Conservation (phyloP, 805 yeast genomes). For the Candida tammaniensis region DNA sequence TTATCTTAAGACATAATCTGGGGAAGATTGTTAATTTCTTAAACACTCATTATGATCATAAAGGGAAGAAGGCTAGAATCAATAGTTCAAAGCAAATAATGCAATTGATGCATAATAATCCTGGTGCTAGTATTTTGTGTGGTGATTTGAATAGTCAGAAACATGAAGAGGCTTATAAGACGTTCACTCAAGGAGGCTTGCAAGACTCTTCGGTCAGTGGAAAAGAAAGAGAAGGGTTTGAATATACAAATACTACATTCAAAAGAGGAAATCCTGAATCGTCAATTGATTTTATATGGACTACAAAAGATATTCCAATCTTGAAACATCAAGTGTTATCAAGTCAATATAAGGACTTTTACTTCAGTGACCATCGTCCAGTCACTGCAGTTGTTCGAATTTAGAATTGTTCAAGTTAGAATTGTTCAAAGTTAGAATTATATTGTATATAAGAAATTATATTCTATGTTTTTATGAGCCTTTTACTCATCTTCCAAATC, state of each 20-base stretch:
- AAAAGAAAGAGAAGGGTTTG: conserved; percentile 38
- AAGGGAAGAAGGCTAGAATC: conserved; percentile 30
- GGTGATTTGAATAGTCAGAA: conserved; percentile 40
- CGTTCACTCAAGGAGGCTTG: conserved; percentile 23
- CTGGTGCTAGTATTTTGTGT: conserved; percentile 26
- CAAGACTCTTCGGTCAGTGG: conserved; percentile 19
- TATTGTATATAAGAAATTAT: neutral
- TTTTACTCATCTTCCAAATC: conserved; percentile 43
- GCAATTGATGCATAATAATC: conserved; percentile 22
- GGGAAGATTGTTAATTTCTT: conserved; percentile 26
- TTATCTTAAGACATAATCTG: conserved; percentile 23
- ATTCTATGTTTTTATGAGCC: neutral
- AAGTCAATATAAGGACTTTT: conserved; percentile 28
- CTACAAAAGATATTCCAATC: conserved; percentile 16
- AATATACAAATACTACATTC: conserved; percentile 37
- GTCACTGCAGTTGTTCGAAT: conserved; percentile 18
- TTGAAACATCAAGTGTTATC: conserved; percentile 16
- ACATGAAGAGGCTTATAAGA: conserved; percentile 31
- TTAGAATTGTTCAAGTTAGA: too few relatives aligned
- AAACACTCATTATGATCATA: conserved; percentile 41
- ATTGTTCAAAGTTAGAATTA: too few relatives aligned
- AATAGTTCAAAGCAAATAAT: conserved; percentile 29
- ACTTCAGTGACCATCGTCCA: conserved; percentile 39
- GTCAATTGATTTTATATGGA: conserved; percentile 45
- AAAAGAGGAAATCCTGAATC: conserved; percentile 19